These are phyloP conservation scores for Botryotinia narcissicola DNA, from an alignment of 2,329 filamentous ascomycete species.

Conservation along the genomic window DNA sequence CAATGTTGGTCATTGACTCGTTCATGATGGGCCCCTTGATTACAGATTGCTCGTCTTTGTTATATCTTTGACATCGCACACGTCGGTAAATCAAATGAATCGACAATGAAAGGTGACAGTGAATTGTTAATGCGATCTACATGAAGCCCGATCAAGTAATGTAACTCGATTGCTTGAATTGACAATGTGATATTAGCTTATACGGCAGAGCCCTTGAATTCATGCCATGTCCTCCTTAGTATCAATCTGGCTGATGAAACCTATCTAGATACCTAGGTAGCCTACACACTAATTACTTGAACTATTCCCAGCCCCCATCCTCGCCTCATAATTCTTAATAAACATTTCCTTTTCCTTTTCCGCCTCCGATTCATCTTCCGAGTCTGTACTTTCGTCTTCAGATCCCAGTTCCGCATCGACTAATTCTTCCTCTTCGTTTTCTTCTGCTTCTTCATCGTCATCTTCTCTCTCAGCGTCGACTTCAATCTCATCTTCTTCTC, in stretches of 20 bases:
- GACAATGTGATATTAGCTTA: background rate
- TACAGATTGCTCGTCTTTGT: background rate
- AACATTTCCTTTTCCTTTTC: slow-evolving; percentile 21
- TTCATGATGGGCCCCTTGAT: background rate
- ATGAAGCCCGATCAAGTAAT: background rate
- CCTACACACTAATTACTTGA: background rate
- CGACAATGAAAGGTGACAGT: background rate
- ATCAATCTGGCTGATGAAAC: background rate
- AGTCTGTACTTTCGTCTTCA: slow-evolving; percentile 16
- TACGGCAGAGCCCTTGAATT: background rate
- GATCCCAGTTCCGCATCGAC: slow-evolving; percentile 12
- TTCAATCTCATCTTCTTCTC: background rate
- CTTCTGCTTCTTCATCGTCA: slow-evolving; percentile 10
- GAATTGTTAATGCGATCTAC: background rate
- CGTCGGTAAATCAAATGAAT: background rate
- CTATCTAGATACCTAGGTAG: background rate
- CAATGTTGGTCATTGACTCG: background rate
- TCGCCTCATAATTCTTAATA: slow-evolving; percentile 17
- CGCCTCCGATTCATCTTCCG: slow-evolving; percentile 19
- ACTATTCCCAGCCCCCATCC: background rate
- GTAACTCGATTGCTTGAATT: background rate
- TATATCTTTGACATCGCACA: background rate
- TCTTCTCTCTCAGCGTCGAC: slow-evolving; percentile 1
- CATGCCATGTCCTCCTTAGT: background rate
- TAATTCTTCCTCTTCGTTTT: background rate